Evolutionary conservation across 176 grass and related monocot genomes (phyloP).

Genomic region (Elaeis guineensis): DNA sequence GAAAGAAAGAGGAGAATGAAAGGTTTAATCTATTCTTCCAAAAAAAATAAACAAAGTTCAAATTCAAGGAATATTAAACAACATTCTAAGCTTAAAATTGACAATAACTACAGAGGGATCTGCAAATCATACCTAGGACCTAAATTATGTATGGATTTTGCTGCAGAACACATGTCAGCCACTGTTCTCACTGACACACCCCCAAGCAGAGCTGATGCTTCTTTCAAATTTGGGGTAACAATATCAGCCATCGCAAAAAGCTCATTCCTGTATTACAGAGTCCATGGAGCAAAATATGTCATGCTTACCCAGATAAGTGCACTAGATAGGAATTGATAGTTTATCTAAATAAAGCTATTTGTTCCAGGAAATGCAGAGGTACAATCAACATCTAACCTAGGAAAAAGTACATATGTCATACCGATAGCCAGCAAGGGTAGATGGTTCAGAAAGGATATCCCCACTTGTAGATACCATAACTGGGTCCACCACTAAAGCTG

Average conservation of each 20-base stretch:
- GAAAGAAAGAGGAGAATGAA: no score
- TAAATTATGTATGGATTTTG: slow-evolving; percentile 84
- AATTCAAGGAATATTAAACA: no score
- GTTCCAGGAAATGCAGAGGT: no score
- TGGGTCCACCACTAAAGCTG: slow-evolving; percentile 99
- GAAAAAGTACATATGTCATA: slow-evolving; percentile 4
- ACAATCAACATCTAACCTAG: no score
- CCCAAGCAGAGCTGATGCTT: slow-evolving; percentile 84
- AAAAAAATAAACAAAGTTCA: no score
- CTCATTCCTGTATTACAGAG: slow-evolving; percentile 55
- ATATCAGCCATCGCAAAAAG: slow-evolving; percentile 87
- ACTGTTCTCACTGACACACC: slow-evolving; percentile 41
- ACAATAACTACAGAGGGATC: slow-evolving; percentile 2
- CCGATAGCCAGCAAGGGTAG: slow-evolving; percentile 62
- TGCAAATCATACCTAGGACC: slow-evolving; percentile 61
- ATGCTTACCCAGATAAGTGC: no score
- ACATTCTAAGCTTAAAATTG: not conserved
- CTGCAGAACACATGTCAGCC: slow-evolving; percentile 70
- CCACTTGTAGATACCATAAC: slow-evolving; percentile 97
- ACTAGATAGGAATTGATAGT: no score
- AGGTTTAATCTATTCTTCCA: no score
- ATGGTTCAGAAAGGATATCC: slow-evolving; percentile 58
- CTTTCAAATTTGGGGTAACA: slow-evolving; percentile 97
- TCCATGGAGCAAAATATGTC: no score
- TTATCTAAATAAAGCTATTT: no score